Conservation (phyloP, 1,139 yeast genomes). For the Debaryomycetaceae sp. region DNA sequence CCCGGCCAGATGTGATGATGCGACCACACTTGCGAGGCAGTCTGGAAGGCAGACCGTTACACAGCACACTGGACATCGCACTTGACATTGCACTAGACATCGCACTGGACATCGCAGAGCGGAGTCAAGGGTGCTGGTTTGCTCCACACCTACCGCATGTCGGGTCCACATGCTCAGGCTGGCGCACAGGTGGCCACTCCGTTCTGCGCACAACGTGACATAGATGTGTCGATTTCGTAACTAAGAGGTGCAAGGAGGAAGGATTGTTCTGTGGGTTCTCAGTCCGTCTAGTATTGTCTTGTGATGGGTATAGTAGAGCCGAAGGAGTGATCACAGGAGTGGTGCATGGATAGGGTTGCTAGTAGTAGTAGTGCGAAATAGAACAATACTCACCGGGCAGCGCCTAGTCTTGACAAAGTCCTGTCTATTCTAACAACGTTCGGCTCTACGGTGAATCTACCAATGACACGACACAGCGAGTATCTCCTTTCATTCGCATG, state of each 20-base stretch:
- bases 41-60: too few species aligned
- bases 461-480: background rate
- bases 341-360: background rate
- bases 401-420: background rate
- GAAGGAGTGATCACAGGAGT: background rate
- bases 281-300: background rate
- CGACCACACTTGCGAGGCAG: too few species aligned
- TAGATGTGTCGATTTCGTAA: background rate
- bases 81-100: background rate
- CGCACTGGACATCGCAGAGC: background rate
- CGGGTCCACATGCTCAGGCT: background rate
- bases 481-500: background rate
- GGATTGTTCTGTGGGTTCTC: background rate
- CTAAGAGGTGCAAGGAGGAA: background rate
- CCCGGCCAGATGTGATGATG: too few species aligned
- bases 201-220: background rate
- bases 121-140: background rate
- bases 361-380: background rate
- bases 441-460: background rate
- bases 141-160: background rate
- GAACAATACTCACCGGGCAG: background rate
- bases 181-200: background rate
- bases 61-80: background rate
- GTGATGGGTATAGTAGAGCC: background rate
- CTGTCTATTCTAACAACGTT: background rate